Conservation (phyloP, 1,139 yeast species). For the Magnusiomyces suaveolens region DNA sequence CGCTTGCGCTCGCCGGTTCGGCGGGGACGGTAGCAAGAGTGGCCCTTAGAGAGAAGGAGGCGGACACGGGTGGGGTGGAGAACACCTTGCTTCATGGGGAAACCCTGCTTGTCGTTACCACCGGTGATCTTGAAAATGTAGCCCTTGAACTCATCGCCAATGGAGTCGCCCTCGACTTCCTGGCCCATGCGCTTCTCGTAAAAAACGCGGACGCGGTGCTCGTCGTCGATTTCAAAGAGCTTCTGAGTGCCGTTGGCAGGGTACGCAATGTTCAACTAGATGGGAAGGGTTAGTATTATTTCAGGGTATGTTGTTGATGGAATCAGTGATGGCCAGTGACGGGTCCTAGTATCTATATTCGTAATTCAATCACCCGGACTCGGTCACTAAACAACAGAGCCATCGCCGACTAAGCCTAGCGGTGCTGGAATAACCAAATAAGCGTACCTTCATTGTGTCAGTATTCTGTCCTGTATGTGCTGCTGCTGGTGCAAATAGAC, state of each 20-base stretch:
- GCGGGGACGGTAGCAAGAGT: conserved; percentile 99
- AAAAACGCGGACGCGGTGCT: conserved; percentile 96
- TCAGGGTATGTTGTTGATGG: too few species aligned
- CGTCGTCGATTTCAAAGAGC: conserved; percentile 95
- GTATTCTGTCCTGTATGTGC: conserved; percentile 11
- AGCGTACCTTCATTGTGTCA: conserved; percentile 15
- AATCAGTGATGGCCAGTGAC: background rate
- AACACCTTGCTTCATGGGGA: conserved; percentile 99
- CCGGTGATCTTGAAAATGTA: conserved; percentile 98
- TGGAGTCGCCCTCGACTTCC: conserved; percentile 97
- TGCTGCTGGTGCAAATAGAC: conserved; percentile 11
- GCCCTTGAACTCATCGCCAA: conserved; percentile 99
- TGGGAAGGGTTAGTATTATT: conserved; percentile 8
- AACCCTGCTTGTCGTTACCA: conserved; percentile 99
- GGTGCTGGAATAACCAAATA: too few species aligned
- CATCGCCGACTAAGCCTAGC: too few species aligned
- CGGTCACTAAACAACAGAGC: too few species aligned
- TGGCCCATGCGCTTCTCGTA: conserved; percentile 99
- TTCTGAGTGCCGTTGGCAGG: conserved; percentile 99
- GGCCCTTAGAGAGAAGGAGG: conserved; percentile 86
- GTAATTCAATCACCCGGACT: background rate
- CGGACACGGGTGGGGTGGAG: conserved; percentile 99
- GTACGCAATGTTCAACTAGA: conserved; percentile 90
- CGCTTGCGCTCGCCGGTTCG: conserved; percentile 99
- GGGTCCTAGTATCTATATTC: background rate